Conservation (phyloP, 768 basidiomycete genomes). For the Lentinus tigrinus region DNA sequence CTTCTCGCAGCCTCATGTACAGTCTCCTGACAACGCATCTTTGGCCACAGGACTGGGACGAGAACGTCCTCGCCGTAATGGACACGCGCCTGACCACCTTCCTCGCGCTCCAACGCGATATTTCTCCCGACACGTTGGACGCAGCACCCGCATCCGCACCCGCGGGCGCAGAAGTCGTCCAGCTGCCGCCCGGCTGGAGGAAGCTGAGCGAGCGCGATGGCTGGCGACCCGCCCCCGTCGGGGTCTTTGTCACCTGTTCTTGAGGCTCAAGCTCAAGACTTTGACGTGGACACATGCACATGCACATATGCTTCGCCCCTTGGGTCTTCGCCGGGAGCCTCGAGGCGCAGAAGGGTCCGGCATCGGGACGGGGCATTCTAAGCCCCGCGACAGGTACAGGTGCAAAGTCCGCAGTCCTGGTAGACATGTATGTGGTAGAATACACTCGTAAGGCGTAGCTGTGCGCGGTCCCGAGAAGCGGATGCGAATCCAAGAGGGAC, state of each 20-base stretch:
- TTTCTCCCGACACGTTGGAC: neutral
- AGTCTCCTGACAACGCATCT: neutral
- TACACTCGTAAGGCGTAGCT: too few relatives aligned
- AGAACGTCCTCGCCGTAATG: slow-evolving; percentile 54
- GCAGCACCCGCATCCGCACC: neutral
- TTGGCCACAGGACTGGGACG: slow-evolving; percentile 47
- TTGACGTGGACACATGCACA: too few relatives aligned
- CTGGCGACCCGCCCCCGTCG: slow-evolving; percentile 73
- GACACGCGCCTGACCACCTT: slow-evolving; percentile 46
- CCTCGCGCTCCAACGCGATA: slow-evolving; percentile 20
- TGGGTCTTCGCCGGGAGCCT: too few relatives aligned
- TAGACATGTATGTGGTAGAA: too few relatives aligned
- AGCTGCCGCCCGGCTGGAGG: slow-evolving; percentile 52
- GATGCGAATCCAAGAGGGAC: too few relatives aligned
- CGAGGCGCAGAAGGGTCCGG: neutral
- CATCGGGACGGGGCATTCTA: neutral
- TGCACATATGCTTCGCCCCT: too few relatives aligned
- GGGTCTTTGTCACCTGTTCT: slow-evolving; percentile 40
- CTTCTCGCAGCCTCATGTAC: too few relatives aligned
- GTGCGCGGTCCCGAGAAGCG: too few relatives aligned
- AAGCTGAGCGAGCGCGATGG: slow-evolving; percentile 38
- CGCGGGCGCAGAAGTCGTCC: neutral
- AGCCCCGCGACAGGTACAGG: too few relatives aligned
- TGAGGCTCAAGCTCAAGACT: slow-evolving; percentile 16
- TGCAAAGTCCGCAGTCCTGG: too few relatives aligned